Percentiles rank a stretch among this genome's conserved stretches.
Conservation (phyloP, 805 yeast species). For the Metschnikowia bowlesiae region DNA sequence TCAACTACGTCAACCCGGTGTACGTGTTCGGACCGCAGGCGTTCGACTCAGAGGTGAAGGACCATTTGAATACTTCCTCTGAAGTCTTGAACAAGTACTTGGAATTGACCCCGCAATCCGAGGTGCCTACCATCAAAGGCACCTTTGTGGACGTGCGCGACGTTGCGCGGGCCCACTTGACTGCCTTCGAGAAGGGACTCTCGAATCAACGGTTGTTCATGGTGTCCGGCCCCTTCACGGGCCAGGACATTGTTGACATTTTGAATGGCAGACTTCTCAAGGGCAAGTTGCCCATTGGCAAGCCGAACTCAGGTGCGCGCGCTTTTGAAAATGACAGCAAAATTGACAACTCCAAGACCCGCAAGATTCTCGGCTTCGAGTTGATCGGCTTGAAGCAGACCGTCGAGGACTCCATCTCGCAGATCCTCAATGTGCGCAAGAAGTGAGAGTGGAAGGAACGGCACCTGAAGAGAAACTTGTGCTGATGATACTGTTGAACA, state of each 20-base stretch:
- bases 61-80: conserved; percentile 30
- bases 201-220: conserved; percentile 28
- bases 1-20: conserved; percentile 28
- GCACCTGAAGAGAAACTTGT: too few relatives aligned
- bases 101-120: conserved; percentile 20
- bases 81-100: conserved; percentile 41
- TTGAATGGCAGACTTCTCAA: conserved; percentile 37
- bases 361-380: conserved; percentile 34
- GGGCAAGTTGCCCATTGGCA: conserved; percentile 43
- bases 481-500: too few relatives aligned
- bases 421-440: conserved; percentile 22
- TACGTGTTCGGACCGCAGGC: conserved; percentile 27
- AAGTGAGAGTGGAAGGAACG: neutral
- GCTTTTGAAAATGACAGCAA: conserved; percentile 11
- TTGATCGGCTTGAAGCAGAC: conserved; percentile 36
- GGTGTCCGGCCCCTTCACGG: conserved; percentile 17
- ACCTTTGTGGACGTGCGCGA: conserved; percentile 23
- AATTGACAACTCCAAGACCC: conserved; percentile 35
- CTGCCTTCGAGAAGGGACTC: conserved; percentile 14
- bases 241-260: conserved; percentile 30
- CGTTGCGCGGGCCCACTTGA: conserved; percentile 18
- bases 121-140: conserved; percentile 21
- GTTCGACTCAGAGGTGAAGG: conserved; percentile 24
- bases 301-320: conserved; percentile 31
- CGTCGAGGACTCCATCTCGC: conserved; percentile 40